A percentile compares a stretch with the other conserved stretches of the same genome.
Conservation (phyloP, 139 green algal genomes). For the Auxenochlorella pyrenoidosa region DNA sequence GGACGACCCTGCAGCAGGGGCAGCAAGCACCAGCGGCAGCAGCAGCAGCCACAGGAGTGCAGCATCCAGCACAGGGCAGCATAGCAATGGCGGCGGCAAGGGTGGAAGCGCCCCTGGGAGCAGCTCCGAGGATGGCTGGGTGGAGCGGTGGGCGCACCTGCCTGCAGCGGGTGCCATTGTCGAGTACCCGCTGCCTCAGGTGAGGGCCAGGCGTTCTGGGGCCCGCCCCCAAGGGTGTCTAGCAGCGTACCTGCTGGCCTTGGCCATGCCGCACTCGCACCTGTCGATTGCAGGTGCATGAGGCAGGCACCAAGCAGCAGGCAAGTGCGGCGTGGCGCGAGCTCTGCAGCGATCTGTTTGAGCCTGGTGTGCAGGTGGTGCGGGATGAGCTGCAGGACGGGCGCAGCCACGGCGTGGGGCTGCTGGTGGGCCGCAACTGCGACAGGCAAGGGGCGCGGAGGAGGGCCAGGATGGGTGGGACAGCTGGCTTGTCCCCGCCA, state of each 20-base stretch:
- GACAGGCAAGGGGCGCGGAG: slow-evolving; percentile 35
- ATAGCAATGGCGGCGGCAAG: neutral
- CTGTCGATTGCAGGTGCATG: too few relatives aligned
- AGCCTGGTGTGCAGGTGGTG: slow-evolving; percentile 18
- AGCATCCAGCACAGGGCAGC: neutral
- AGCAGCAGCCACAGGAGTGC: neutral
- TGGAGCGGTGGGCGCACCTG: neutral
- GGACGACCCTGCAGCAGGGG: neutral
- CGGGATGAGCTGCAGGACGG: slow-evolving; percentile 55
- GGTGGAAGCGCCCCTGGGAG: neutral
- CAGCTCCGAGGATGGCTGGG: neutral
- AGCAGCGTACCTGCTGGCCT: too few relatives aligned
- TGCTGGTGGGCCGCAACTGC: slow-evolving; percentile 63
- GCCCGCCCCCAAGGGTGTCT: too few relatives aligned
- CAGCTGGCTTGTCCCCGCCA: too few relatives aligned
- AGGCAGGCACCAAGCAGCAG: too few relatives aligned
- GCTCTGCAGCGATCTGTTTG: too few relatives aligned
- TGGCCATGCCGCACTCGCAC: too few relatives aligned
- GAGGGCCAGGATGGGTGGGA: neutral
- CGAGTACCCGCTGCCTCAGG: slow-evolving; percentile 60
- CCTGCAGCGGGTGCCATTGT: slow-evolving; percentile 50
- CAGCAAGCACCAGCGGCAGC: neutral
- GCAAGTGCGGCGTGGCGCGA: too few relatives aligned
- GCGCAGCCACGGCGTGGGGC: slow-evolving; percentile 53
- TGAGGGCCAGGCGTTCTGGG: too few relatives aligned